These are phyloP conservation scores for Letharia columbiana DNA, from an alignment of 495 filamentous ascomycete species.

Conservation along the genomic window DNA sequence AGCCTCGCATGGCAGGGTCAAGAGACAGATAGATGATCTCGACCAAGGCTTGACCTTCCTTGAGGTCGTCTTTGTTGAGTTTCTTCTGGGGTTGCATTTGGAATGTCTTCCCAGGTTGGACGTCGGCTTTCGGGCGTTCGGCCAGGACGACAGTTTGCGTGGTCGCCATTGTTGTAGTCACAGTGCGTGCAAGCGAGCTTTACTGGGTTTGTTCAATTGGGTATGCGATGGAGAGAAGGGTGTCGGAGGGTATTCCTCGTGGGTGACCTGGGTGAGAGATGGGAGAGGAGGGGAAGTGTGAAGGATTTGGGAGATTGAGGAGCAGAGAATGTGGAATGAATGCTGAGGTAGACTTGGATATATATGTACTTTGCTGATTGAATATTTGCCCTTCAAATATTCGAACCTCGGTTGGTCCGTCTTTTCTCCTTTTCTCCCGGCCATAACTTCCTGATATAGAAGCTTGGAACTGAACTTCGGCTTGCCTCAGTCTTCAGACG, in stretches of 20 bases:
- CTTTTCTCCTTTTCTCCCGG: too few relatives aligned
- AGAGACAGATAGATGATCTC: constrained; percentile 63
- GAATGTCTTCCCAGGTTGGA: neutral
- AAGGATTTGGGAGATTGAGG: neutral
- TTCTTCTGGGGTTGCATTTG: neutral
- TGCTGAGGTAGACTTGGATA: too few relatives aligned
- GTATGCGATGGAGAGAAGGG: neutral
- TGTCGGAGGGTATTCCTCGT: neutral
- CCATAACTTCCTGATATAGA: too few relatives aligned
- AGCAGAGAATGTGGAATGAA: too few relatives aligned
- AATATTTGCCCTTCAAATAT: too few relatives aligned
- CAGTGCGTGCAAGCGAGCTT: neutral
- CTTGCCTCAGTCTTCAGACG: too few relatives aligned
- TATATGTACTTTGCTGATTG: too few relatives aligned
- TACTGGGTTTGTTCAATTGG: neutral
- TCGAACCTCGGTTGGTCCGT: too few relatives aligned
- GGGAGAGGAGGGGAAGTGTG: neutral
- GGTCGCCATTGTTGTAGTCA: neutral
- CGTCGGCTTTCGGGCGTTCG: neutral
- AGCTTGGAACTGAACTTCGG: too few relatives aligned
- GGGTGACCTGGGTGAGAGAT: neutral
- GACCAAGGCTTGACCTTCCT: constrained; percentile 54
- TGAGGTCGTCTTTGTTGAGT: constrained; percentile 8
- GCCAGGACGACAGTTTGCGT: neutral
- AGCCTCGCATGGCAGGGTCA: constrained; percentile 74